Evolutionary conservation across 2,329 filamentous ascomycete species (phyloP).

Genomic region (Pseudogymnoascus sp.): DNA sequence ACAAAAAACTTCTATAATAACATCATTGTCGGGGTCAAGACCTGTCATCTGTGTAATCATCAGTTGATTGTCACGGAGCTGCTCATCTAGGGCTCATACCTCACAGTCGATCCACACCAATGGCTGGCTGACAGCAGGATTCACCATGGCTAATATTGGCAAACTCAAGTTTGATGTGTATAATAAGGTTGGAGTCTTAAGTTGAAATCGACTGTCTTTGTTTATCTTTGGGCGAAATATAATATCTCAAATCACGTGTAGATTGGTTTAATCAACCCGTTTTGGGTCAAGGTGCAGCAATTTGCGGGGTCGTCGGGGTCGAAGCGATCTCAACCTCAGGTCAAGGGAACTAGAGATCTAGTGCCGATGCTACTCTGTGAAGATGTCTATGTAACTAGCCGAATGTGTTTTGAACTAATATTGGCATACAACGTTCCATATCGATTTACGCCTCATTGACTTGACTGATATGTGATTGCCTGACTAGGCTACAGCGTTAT

Average conservation of each 20-base stretch:
- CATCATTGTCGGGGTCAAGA: slow-evolving; percentile 68
- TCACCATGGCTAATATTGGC: background rate
- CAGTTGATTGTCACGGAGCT: background rate
- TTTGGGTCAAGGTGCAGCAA: background rate
- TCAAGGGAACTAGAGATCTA: background rate
- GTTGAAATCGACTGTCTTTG: background rate
- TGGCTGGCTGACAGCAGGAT: slow-evolving; percentile 13
- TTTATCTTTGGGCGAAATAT: background rate
- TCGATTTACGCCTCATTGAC: background rate
- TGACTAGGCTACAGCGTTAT: background rate
- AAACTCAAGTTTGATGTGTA: background rate
- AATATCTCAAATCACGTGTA: slow-evolving; percentile 6
- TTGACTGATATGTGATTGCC: background rate
- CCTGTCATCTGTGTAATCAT: slow-evolving; percentile 73
- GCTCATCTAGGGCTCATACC: slow-evolving; percentile 16
- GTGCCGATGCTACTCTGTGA: background rate
- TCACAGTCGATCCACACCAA: slow-evolving; percentile 31
- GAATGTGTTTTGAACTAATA: background rate
- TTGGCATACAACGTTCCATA: slow-evolving; percentile 2
- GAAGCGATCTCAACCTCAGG: background rate
- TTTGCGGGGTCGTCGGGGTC: background rate
- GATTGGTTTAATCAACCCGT: background rate
- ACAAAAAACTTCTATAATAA: slow-evolving; percentile 87
- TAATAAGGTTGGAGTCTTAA: background rate
- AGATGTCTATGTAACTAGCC: background rate